phyloP scores from a whole-genome alignment of 208 protist species.

The Endotrypanum monterogeii region DNA sequence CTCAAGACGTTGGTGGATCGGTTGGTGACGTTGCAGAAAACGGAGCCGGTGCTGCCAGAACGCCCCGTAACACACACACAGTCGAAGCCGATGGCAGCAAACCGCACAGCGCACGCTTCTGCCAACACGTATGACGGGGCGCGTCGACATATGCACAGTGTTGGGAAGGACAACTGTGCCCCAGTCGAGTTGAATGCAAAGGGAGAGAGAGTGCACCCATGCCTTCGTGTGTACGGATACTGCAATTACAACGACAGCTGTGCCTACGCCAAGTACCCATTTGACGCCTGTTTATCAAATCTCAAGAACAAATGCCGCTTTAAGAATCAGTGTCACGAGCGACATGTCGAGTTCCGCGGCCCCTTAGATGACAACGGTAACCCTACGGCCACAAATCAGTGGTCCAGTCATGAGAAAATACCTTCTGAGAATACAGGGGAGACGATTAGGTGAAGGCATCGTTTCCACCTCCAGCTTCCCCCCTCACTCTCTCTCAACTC shows the following conservation, averaged over 20 bases:
- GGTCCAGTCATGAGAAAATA: constrained; percentile 1
- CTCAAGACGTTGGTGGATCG: constrained; percentile 81
- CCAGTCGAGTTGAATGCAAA: constrained; percentile 47
- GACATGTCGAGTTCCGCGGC: constrained; percentile 82
- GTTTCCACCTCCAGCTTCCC: background rate
- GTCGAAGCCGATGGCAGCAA: background rate
- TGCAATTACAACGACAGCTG: constrained; percentile 90
- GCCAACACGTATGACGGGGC: constrained; percentile 8
- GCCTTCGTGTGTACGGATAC: constrained; percentile 88
- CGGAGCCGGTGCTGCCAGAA: constrained; percentile 14
- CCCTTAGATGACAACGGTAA: constrained; percentile 59
- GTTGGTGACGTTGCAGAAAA: constrained; percentile 41
- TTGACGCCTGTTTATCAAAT: constrained; percentile 87
- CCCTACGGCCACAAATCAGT: constrained; percentile 18
- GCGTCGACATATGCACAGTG: constrained; percentile 25
- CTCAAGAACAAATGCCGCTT: constrained; percentile 91
- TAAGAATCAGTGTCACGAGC: constrained; percentile 84
- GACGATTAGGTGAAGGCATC: background rate
- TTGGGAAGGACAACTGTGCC: constrained; percentile 22
- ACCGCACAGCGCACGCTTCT: background rate
- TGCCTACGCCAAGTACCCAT: constrained; percentile 87
- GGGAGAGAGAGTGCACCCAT: constrained; percentile 81
- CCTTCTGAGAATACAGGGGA: background rate
- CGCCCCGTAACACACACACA: constrained; percentile 12
- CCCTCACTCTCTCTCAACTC: background rate